A percentile compares a stretch with the other conserved stretches of the same genome.
Evolutionary conservation across 495 filamentous ascomycete species (phyloP).

Genomic region (Daldinia childiae): DNA sequence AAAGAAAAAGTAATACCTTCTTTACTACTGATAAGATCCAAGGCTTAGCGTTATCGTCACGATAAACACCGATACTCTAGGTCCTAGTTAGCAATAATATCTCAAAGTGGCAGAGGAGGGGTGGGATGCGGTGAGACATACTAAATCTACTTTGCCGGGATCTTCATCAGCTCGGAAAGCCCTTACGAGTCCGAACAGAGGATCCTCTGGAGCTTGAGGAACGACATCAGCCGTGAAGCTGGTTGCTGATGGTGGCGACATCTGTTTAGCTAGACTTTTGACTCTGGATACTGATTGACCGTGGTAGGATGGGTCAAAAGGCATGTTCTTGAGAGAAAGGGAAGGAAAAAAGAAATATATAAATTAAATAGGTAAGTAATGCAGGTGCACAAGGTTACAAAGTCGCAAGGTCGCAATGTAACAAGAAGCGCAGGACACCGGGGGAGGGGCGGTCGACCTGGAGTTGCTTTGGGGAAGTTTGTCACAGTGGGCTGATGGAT

Average conservation of each 20-base stretch:
- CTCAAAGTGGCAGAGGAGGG: not conserved
- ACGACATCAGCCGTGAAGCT: slow-evolving; percentile 82
- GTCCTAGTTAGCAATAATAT: slow-evolving; percentile 22
- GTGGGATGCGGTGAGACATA: slow-evolving; percentile 33
- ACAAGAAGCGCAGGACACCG: not conserved
- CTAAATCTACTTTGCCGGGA: slow-evolving; percentile 89
- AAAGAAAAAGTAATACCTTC: slow-evolving; percentile 68
- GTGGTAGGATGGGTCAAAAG: slow-evolving; percentile 42
- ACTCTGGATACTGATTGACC: slow-evolving; percentile 44
- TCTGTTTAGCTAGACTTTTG: slow-evolving; percentile 44
- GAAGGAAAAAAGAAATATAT: slow-evolving; percentile 27
- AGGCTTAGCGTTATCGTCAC: slow-evolving; percentile 95
- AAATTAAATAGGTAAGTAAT: no score
- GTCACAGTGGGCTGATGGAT: slow-evolving; percentile 36
- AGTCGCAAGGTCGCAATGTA: not conserved
- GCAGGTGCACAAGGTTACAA: not conserved
- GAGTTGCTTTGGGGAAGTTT: slow-evolving; percentile 4
- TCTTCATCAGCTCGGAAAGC: slow-evolving; percentile 86
- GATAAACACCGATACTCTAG: slow-evolving; percentile 91
- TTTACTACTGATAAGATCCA: slow-evolving; percentile 97
- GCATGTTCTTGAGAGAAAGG: slow-evolving; percentile 38
- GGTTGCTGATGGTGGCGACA: slow-evolving; percentile 58
- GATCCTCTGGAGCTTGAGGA: slow-evolving; percentile 91
- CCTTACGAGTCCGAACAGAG: slow-evolving; percentile 91
- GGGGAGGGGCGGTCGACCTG: slow-evolving; percentile 1